A percentile compares a stretch with the other conserved stretches of the same genome.
phyloP scores from a whole-genome alignment of 2,329 filamentous ascomycete species.

The Aspergillus pseudotamarii region DNA sequence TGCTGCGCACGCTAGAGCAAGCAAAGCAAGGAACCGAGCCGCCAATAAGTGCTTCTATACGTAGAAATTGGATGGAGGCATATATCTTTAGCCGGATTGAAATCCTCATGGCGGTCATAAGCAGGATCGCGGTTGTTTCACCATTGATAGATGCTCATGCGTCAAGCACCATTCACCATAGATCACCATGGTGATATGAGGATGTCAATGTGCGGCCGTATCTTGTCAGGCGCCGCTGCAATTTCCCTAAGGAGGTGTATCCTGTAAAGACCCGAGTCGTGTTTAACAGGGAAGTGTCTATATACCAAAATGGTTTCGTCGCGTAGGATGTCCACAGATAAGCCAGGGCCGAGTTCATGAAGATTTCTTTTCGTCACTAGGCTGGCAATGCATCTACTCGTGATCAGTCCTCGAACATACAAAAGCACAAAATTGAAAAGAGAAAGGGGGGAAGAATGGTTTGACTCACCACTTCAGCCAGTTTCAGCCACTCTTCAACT shows the following conservation, averaged over 20 bases:
- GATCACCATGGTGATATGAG: neutral
- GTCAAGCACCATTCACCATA: neutral
- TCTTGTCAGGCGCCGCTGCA: neutral
- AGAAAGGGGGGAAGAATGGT: neutral
- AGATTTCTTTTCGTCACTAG: constrained; percentile 17
- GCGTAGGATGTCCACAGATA: neutral
- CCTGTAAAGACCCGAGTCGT: neutral
- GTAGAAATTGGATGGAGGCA: neutral
- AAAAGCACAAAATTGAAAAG: neutral
- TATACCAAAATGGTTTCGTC: neutral
- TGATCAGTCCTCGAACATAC: constrained; percentile 11
- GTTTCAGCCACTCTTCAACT: constrained; percentile 77
- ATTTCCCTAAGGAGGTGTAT: neutral
- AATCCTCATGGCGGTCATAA: neutral
- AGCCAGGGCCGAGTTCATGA: constrained; percentile 12
- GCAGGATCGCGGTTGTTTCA: neutral
- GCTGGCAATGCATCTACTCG: constrained; percentile 31
- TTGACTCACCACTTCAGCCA: constrained; percentile 66
- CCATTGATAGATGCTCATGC: neutral
- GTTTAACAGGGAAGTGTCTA: neutral
- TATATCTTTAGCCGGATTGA: neutral
- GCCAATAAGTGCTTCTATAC: neutral
- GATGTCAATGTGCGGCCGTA: neutral
- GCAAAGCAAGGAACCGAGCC: neutral
- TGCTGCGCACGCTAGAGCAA: neutral